Percentiles rank a stretch among this genome's conserved stretches.
phyloP scores from a whole-genome alignment of 176 grass and related monocot genomes.

The Typha latifolia region DNA sequence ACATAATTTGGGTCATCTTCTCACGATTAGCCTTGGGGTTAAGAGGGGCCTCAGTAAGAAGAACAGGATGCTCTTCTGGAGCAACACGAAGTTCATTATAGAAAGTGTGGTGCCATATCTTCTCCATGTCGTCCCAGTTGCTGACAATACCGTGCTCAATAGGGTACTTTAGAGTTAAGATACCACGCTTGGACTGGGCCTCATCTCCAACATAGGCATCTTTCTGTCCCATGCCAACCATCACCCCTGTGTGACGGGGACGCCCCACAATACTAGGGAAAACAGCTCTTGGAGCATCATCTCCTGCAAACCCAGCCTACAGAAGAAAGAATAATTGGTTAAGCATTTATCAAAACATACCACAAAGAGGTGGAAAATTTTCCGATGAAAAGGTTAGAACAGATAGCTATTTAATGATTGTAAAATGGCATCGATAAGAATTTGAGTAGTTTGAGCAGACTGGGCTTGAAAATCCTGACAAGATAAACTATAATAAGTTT shows the following conservation, averaged over 20 bases:
- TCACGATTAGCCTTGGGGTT: constrained; percentile 76
- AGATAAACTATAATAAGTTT: no score
- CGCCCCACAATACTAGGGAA: constrained; percentile 59
- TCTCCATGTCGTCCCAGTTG: constrained; percentile 87
- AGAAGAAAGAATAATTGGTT: neutral
- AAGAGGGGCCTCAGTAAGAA: constrained; percentile 63
- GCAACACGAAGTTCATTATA: constrained; percentile 74
- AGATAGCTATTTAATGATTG: no score
- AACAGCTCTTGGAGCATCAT: constrained; percentile 61
- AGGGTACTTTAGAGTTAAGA: constrained; percentile 66
- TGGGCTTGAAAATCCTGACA: no score
- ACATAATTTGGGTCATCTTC: constrained; percentile 84
- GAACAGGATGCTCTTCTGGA: constrained; percentile 59
- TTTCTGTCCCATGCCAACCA: constrained; percentile 78
- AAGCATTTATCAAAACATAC: no score
- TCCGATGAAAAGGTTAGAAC: no score
- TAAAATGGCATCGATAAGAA: no score
- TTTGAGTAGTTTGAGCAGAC: no score
- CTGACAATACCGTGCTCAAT: constrained; percentile 68
- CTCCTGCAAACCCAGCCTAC: constrained; percentile 57
- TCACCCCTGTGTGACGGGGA: constrained; percentile 60
- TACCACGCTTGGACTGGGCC: constrained; percentile 72
- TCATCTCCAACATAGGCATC: constrained; percentile 69
- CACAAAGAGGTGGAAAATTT: no score
- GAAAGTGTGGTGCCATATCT: constrained; percentile 85